These are phyloP conservation scores for Chalciporus piperatoides DNA, from an alignment of 1,284 basidiomycete genomes.

Conservation along the genomic window DNA sequence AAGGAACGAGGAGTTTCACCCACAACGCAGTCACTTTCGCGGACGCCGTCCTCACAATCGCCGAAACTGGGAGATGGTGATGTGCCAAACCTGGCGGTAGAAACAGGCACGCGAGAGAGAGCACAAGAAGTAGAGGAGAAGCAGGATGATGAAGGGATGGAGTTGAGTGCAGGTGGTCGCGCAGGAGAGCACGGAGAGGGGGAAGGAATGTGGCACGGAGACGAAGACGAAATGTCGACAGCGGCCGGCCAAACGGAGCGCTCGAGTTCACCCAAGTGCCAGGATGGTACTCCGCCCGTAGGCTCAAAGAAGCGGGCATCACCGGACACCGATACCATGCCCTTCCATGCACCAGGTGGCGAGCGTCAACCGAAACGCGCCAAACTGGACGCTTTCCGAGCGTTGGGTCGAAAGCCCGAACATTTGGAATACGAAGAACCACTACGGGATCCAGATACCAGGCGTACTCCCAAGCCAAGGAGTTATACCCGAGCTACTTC, in stretches of 20 bases:
- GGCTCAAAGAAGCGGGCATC: slow-evolving; percentile 28
- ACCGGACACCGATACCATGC: slow-evolving; percentile 20
- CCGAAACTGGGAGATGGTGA: not conserved
- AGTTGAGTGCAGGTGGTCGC: not conserved
- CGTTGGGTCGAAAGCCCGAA: slow-evolving; percentile 9
- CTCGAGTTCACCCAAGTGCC: not conserved
- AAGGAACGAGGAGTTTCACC: slow-evolving; percentile 1
- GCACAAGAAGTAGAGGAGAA: not conserved
- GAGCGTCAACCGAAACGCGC: slow-evolving; percentile 24
- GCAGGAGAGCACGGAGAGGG: not conserved
- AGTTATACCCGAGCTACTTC: slow-evolving; percentile 21
- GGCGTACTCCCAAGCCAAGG: not conserved
- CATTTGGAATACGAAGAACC: slow-evolving; percentile 18
- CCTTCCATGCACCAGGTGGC: slow-evolving; percentile 7
- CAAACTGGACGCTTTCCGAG: slow-evolving; percentile 22
- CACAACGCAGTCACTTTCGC: not conserved
- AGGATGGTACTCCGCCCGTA: slow-evolving; percentile 1
- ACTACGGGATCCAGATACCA: slow-evolving; percentile 17
- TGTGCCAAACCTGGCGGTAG: not conserved
- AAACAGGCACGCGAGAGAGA: not conserved
- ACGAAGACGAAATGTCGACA: not conserved
- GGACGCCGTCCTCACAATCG: not conserved
- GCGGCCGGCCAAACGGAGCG: not conserved
- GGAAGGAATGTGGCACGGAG: not conserved
- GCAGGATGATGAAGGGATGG: slow-evolving; percentile 6